Conservation (phyloP, 2,329 filamentous ascomycete species). For the Clathrospora elynae region DNA sequence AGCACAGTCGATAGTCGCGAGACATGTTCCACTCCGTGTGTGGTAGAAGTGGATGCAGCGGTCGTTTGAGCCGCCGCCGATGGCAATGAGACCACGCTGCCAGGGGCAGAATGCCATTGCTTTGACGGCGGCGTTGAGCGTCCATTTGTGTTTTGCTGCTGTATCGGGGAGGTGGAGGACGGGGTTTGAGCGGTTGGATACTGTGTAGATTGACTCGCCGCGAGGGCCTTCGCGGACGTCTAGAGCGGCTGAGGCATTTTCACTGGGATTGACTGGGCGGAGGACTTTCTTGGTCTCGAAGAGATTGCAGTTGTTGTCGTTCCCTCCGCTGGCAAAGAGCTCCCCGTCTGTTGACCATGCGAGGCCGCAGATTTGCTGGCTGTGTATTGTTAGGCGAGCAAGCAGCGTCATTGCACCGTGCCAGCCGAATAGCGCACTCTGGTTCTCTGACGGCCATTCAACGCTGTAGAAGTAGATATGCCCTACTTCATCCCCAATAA, state of each 20-base stretch:
- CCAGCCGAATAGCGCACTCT: constrained; percentile 74
- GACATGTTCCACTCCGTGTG: constrained; percentile 76
- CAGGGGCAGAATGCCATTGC: constrained; percentile 97
- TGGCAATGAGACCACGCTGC: constrained; percentile 84
- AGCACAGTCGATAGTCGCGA: constrained; percentile 89
- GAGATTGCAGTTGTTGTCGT: constrained; percentile 87
- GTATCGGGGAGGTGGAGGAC: constrained; percentile 58
- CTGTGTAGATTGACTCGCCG: constrained; percentile 43
- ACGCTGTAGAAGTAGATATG: constrained; percentile 86
- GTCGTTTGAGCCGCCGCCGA: constrained; percentile 91
- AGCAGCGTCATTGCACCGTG: constrained; percentile 77
- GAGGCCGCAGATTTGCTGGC: constrained; percentile 91
- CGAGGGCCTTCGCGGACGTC: constrained; percentile 34
- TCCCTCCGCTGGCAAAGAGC: constrained; percentile 84
- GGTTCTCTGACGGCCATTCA: constrained; percentile 71
- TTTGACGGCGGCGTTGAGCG: constrained; percentile 87
- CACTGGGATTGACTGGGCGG: constrained; percentile 16
- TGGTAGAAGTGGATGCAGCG: constrained; percentile 97
- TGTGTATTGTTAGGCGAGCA: constrained; percentile 76
- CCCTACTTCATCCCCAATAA: constrained; percentile 83
- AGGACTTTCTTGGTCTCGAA: constrained; percentile 72
- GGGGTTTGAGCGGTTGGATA: constrained; percentile 38
- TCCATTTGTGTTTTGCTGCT: constrained; percentile 72
- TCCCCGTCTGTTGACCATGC: constrained; percentile 79
- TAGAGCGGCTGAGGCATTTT: constrained; percentile 19